A percentile compares a stretch with the other conserved stretches of the same genome.
These are phyloP conservation scores for Yamadazyma blattariae DNA, from an alignment of 1,139 yeast genomes.

Conservation along the genomic window DNA sequence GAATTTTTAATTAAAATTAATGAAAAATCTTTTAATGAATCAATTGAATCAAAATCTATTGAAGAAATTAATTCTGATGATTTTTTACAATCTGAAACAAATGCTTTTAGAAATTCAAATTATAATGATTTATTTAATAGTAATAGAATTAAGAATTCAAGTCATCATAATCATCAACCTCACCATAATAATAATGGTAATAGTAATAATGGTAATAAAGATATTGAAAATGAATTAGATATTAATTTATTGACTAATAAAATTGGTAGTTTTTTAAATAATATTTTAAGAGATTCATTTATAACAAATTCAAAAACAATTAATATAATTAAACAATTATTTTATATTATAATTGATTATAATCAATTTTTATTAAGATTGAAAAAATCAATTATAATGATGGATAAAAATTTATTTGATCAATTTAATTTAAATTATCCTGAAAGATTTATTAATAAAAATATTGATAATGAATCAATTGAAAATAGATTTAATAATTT, in stretches of 20 bases:
- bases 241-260: slow-evolving; percentile 49
- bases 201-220: slow-evolving; percentile 2
- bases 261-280: slow-evolving; percentile 60
- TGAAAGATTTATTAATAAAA: slow-evolving; percentile 33
- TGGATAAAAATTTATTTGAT: slow-evolving; percentile 46
- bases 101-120: slow-evolving; percentile 4
- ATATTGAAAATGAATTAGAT: slow-evolving; percentile 22
- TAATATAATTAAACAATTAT: slow-evolving; percentile 41
- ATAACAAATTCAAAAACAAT: slow-evolving; percentile 61
- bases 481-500: slow-evolving; percentile 43
- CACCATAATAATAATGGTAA: slow-evolving; percentile 29
- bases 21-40: slow-evolving; percentile 13
- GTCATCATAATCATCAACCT: slow-evolving; percentile 16
- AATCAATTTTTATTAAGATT: slow-evolving; percentile 54
- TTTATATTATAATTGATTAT: slow-evolving; percentile 50
- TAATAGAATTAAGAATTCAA: background rate
- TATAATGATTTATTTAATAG: slow-evolving; percentile 1
- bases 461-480: slow-evolving; percentile 38
- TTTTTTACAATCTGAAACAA: background rate
- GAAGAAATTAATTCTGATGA: slow-evolving; percentile 1
- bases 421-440: slow-evolving; percentile 39
- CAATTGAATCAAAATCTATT: slow-evolving; percentile 9
- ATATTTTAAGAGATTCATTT: slow-evolving; percentile 65
- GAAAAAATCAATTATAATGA: slow-evolving; percentile 53
- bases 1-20: slow-evolving; percentile 20